Evolutionary conservation across 306 rosid species (phyloP).

Genomic region (Gastrolobium villosum): DNA sequence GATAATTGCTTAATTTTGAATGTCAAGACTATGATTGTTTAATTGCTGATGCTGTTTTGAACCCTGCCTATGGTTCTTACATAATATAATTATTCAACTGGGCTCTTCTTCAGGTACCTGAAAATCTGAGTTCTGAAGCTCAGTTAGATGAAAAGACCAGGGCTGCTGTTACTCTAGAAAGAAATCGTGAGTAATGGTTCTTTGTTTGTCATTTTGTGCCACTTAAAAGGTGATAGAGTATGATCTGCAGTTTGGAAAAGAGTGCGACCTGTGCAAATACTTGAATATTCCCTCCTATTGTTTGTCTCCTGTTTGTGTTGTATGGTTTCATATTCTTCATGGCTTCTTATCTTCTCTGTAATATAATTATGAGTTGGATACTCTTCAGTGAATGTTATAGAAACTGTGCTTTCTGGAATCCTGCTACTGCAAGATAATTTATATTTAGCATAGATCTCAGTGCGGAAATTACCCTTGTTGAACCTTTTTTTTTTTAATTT

Average conservation of each 20-base stretch:
- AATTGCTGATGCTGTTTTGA: conserved; percentile 42
- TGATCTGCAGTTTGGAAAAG: conserved; percentile 14
- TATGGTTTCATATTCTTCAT: conserved; percentile 30
- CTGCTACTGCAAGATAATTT: background rate
- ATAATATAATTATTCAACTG: conserved; percentile 10
- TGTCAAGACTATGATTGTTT: conserved; percentile 37
- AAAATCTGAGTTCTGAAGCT: conserved; percentile 57
- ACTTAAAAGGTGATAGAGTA: conserved; percentile 12
- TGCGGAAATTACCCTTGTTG: background rate
- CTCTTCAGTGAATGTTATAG: background rate
- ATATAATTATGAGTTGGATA: background rate
- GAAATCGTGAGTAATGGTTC: conserved; percentile 72
- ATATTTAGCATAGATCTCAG: background rate
- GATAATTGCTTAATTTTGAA: conserved; percentile 1
- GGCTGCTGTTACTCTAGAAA: conserved; percentile 59
- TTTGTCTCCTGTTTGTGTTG: conserved; percentile 38
- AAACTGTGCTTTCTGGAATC: conserved; percentile 16
- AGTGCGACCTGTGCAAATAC: conserved; percentile 17
- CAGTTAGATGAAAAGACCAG: conserved; percentile 57
- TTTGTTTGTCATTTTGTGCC: conserved; percentile 41
- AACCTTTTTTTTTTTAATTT: background rate
- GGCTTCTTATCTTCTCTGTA: background rate
- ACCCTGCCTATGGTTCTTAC: conserved; percentile 20
- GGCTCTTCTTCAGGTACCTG: conserved; percentile 62
- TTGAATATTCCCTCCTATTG: conserved; percentile 5